phyloP scores from a whole-genome alignment of 1,284 basidiomycete genomes.

The Heterobasidion parviporum region DNA sequence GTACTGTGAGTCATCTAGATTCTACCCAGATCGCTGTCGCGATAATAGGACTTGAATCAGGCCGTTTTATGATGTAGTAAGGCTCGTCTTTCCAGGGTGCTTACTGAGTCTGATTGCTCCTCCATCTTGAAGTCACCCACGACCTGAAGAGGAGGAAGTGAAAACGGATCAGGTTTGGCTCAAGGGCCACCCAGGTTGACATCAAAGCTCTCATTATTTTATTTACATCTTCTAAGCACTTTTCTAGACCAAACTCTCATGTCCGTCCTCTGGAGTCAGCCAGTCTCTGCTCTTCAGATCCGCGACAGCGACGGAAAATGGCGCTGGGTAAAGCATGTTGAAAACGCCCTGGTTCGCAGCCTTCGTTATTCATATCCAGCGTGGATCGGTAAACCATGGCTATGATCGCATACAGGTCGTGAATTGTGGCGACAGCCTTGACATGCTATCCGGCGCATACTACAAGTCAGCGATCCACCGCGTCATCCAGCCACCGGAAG shows the following conservation, averaged over 20 bases:
- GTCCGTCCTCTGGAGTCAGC: slow-evolving; percentile 53
- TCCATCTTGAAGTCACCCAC: slow-evolving; percentile 17
- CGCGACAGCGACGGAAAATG: slow-evolving; percentile 37
- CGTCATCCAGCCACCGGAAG: slow-evolving; percentile 36
- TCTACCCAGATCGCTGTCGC: not conserved
- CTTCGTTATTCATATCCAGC: no score
- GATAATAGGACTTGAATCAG: slow-evolving; percentile 1
- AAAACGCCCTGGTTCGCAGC: slow-evolving; percentile 38
- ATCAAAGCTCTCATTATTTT: not conserved
- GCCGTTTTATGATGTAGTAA: slow-evolving; percentile 27
- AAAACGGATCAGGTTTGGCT: slow-evolving; percentile 53
- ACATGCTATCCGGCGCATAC: slow-evolving; percentile 46
- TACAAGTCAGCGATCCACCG: slow-evolving; percentile 28
- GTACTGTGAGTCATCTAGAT: slow-evolving; percentile 16
- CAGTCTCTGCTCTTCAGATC: slow-evolving; percentile 50
- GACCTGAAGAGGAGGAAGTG: slow-evolving; percentile 39
- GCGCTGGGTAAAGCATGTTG: slow-evolving; percentile 52
- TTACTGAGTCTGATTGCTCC: not conserved
- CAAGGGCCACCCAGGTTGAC: slow-evolving; percentile 51
- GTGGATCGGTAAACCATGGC: not conserved
- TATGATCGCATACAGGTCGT: slow-evolving; percentile 25
- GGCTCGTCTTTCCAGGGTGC: not conserved
- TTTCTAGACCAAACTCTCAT: not conserved
- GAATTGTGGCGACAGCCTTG: slow-evolving; percentile 51
- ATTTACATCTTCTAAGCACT: not conserved